Evolutionary conservation across 2,329 filamentous ascomycete species (phyloP), one percentile per base, ranked within the genome.

Genomic region (Scorias spongiosa): DNA sequence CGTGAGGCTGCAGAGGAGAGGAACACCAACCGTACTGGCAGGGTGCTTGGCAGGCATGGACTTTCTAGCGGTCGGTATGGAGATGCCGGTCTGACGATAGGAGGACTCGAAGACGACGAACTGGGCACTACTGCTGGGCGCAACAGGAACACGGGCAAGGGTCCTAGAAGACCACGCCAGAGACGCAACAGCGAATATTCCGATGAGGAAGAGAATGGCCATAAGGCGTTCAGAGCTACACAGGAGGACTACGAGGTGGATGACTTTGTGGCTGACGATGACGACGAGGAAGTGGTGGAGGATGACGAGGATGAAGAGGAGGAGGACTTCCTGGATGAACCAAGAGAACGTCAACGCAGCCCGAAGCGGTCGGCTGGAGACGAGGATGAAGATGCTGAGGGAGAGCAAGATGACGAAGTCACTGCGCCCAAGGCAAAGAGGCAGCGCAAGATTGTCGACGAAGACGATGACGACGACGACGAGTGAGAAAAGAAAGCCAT

Each of bases 201-300:
- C 48, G 82, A 88, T 54, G 84, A 84, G 8, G 84, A 87, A 53
- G 81, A 28, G 14, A 40, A 85, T 51, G 81, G 84, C 46, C 68
- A 79, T 30, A 75, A 76, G 12, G 71, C 74, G 32, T 75, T 76
- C 29, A 68, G 67, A 39, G 71, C 72, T 29, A 74, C 75, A 42
- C 73, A 80, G 47, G 81, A 88, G 50, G 81, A 85, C 52, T 89
- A 89, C 57, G 72, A 81, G 57, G 81, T 81, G 29, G 84, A 89
- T 55, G 84, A 81, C 45, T 89, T 89, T 58, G 74, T 89, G 44
- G 84, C 81, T 2, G 71, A 70, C 2, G 86, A 80, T 54, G 83
- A 86, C 51, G 81, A 85, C 46, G 84, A 87, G 37, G 62, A 62
- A 44, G 60, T 63, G 37, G 76, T 73, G 29, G 75, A 72, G 2